These are phyloP conservation scores for Mallotus repandus DNA, from an alignment of 441 rosid species.

Conservation along the genomic window DNA sequence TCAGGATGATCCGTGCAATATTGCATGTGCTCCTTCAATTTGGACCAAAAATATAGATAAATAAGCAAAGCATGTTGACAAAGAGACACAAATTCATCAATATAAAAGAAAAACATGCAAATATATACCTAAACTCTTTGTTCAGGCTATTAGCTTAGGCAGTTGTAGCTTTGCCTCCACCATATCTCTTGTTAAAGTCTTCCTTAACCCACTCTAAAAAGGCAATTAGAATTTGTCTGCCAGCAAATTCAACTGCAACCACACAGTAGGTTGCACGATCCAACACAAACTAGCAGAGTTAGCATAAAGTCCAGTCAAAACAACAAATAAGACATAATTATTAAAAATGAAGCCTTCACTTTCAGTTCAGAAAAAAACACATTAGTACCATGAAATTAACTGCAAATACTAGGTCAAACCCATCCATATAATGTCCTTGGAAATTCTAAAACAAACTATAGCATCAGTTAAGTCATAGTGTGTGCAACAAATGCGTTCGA, in stretches of 20 bases:
- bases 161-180: slow-evolving; percentile 82
- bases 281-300: slow-evolving; percentile 5
- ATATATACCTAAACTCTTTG: slow-evolving; percentile 75
- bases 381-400: not conserved
- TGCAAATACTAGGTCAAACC: not conserved
- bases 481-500: too few relatives aligned
- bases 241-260: slow-evolving; percentile 87
- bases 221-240: slow-evolving; percentile 86
- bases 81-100: slow-evolving; percentile 6
- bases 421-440: not conserved
- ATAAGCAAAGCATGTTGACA: not conserved
- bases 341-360: not conserved
- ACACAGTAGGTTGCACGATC: slow-evolving; percentile 77
- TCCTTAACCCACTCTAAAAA: slow-evolving; percentile 86
- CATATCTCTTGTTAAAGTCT: slow-evolving; percentile 77
- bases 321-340: not conserved
- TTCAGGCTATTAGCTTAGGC: slow-evolving; percentile 71
- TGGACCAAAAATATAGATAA: slow-evolving; percentile 38
- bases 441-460: not conserved
- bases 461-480: too few relatives aligned
- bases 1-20: slow-evolving; percentile 71
- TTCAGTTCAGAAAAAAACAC: not conserved
- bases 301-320: slow-evolving; percentile 3
- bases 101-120: slow-evolving; percentile 1
- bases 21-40: slow-evolving; percentile 85